phyloP scores from a whole-genome alignment of 1,139 yeast species.

The Sugiyamaella neomexicana region DNA sequence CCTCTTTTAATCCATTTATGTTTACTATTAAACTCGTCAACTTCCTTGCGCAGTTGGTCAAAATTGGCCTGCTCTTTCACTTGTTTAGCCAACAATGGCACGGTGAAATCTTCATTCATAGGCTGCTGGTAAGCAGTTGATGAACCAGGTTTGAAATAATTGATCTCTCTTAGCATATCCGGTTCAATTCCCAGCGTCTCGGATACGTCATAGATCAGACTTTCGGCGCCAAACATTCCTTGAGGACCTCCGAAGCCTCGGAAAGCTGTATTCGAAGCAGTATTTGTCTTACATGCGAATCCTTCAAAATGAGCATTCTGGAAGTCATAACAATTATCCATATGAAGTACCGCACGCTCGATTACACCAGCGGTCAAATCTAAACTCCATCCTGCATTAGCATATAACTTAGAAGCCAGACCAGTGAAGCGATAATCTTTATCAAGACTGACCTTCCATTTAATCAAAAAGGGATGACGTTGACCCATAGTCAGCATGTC shows the following conservation, averaged over 20 bases:
- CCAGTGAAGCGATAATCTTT: conserved; percentile 45
- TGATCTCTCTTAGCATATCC: conserved; percentile 42
- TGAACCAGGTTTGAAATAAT: conserved; percentile 41
- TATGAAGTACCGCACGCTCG: conserved; percentile 48
- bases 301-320: conserved; percentile 45
- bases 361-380: conserved; percentile 49
- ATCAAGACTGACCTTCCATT: conserved; percentile 47
- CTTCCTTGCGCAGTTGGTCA: conserved; percentile 40
- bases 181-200: conserved; percentile 44
- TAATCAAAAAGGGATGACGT: conserved; percentile 48
- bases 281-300: conserved; percentile 46
- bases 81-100: conserved; percentile 79
- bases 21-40: conserved; percentile 42
- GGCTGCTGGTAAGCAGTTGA: conserved; percentile 46
- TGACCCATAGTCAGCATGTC: conserved; percentile 50
- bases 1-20: conserved; percentile 50
- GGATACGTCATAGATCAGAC: conserved; percentile 43
- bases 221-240: conserved; percentile 48
- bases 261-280: conserved; percentile 50
- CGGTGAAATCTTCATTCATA: conserved; percentile 46
- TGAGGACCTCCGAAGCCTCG: conserved; percentile 53
- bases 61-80: conserved; percentile 71
- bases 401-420: conserved; percentile 42
- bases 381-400: conserved; percentile 51
- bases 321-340: conserved; percentile 47